These are phyloP conservation scores for Delitschia confertaspora DNA, from an alignment of 495 filamentous ascomycete genomes.

Conservation along the genomic window DNA sequence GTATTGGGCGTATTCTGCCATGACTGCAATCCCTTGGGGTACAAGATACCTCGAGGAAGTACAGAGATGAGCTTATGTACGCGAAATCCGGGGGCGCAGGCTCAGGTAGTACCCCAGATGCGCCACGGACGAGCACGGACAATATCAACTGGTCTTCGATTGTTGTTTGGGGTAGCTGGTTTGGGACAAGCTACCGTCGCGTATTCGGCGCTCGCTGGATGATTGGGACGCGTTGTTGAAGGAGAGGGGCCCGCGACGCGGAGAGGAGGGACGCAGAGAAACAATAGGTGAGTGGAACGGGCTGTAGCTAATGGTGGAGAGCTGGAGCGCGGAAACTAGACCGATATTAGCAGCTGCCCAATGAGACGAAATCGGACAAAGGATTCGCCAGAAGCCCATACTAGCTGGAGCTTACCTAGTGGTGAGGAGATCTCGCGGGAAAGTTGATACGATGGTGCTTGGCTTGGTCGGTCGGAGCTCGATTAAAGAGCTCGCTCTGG, in stretches of 20 bases:
- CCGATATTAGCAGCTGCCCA: conserved; percentile 22
- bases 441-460: conserved; percentile 18
- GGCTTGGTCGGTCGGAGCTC: conserved; percentile 5
- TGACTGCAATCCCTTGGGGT: conserved; percentile 28
- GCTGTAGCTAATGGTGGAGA: conserved; percentile 22
- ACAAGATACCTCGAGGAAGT: conserved; percentile 20
- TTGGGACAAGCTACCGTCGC: conserved; percentile 2
- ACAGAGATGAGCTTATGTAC: conserved; percentile 19
- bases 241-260: conserved; percentile 14
- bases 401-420: conserved; percentile 11
- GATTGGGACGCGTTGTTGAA: conserved; percentile 26
- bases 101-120: conserved; percentile 26
- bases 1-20: conserved; percentile 66
- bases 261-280: conserved; percentile 5
- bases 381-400: conserved; percentile 16
- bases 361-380: too few species aligned
- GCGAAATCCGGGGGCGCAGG: conserved; percentile 16
- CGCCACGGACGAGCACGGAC: conserved; percentile 23
- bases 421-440: conserved; percentile 9
- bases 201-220: conserved; percentile 4
- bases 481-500: conserved; percentile 17
- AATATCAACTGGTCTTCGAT: conserved; percentile 4
- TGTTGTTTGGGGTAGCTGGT: conserved; percentile 4
- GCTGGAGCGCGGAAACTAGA: conserved; percentile 23
- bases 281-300: conserved; percentile 10